Evolutionary conservation across 257 asterid species (phyloP), one percentile per base, ranked within the genome.

Genomic region (Rhazya stricta): DNA sequence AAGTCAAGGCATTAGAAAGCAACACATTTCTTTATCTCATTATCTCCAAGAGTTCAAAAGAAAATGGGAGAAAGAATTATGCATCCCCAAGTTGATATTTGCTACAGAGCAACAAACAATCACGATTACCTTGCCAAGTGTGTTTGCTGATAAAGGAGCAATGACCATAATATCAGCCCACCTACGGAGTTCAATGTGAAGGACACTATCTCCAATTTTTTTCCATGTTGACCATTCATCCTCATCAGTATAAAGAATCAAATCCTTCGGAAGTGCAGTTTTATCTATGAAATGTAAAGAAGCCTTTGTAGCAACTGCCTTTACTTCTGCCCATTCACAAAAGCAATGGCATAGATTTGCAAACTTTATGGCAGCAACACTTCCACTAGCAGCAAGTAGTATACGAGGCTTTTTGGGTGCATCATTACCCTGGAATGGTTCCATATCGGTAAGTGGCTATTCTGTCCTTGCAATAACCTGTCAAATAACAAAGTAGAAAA

Each of bases 151-250:
- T 76, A 94, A 81, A 45, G 97, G 98, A 21, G 97, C 97, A 42
- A 94, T 91, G 75, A 94, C 89, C 97, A 91, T 90, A 46, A 90
- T 85, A 79, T 94, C 98, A 70, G 96, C 97, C 97, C 97, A 94
- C 79, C 81, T 83, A 9, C 94, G 86, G 71, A 94, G 87, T 81
- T 94, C 98, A 79, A 94, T 90, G 81, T 94, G 97, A 29, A 91
- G 87, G 58, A 94, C 97, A 34, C 75, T 56, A 75, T 94, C 98
- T 11, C 97, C 97, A 25, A 91, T 81, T 60, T 81, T 90, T 51
- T 82, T 84, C 98, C 97, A 91, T 45, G 85, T 43, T 23, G 94
- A 85, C 98, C 98, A 94, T 81, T 94, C 98, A 36, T 86, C 93
- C 73, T 94, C 92, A 32, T 94, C 98, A 0, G 97, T 88, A 61